Evolutionary conservation across 768 basidiomycete species (phyloP), one percentile per base, ranked within the genome.

Genomic region (Naganishia vaughanmartiniae): DNA sequence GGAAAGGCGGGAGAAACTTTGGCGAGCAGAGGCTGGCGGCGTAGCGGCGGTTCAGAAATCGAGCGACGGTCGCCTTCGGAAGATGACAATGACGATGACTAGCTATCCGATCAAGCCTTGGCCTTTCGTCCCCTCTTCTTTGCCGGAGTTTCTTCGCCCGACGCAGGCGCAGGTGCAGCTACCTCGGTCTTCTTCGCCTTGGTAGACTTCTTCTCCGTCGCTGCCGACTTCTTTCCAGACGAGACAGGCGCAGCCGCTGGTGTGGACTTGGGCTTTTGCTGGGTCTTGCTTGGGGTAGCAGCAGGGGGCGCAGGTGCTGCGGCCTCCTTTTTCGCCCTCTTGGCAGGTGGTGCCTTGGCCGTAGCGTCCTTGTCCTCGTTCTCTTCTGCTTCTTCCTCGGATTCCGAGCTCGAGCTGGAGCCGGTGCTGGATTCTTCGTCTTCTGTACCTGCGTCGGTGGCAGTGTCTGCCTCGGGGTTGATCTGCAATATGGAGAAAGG

Each of bases 91-190:
- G 42, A 15, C 7, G 42, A 42, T 15, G 17, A 42, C 42, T 42
- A 42, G 42, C 56, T n/a, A 26, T 33, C 24, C n/a, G 33, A 48
- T 26, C 34, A 28, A 46, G 56, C 57, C 33, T 54, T 58, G 36
- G 60, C n/a, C 71, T 75, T 60, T 56, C 74, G n/a, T 56, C 71
- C 73, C 73, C 78, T 82, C 36, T 80, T 79, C 75, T 69, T 69
- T 12, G 68, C 45, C 51, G 55, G 42, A 56, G 67, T 68, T 39
- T 63, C 60, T 19, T 82, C 79, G 21, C 63, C 34, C 65, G 68
- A 45, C 17, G 67, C 48, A 70, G 69, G 56, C 75, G 73, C 65
- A 63, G 60, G 56, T 76, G 73, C 65, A 63, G 60, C 26, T 42
- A 56, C 72, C 66, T 65, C 70, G 26, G 65, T 77, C 73, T 71